Conservation (phyloP, 192 early-diverging fungal genomes). For the Haplosporangium gracile region DNA sequence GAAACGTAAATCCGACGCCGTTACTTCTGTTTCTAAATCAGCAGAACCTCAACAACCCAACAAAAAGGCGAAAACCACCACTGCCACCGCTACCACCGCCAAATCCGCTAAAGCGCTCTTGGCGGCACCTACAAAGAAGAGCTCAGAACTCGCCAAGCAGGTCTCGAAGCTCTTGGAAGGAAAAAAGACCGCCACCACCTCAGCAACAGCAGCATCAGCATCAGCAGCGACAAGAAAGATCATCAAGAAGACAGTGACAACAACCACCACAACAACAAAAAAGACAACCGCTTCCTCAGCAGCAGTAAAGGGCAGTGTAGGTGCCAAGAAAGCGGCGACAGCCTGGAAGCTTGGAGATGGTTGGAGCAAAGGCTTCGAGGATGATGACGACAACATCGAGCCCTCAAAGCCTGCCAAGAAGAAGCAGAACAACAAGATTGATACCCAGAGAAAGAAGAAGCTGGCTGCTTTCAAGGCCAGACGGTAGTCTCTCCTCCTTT, state of each 20-base stretch:
- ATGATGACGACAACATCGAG: not conserved
- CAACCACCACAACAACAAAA: conserved; percentile 8
- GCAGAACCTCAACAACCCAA: conserved; percentile 6
- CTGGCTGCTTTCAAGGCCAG: not conserved
- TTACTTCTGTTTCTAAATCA: not conserved
- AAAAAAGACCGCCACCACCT: not conserved
- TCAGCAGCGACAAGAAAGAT: not conserved
- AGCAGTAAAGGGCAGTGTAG: not conserved
- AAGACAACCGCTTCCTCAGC: conserved; percentile 2
- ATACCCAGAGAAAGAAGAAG: conserved; percentile 6
- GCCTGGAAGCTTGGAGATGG: conserved; percentile 28
- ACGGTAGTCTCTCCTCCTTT: not conserved
- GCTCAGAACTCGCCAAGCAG: conserved; percentile 9
- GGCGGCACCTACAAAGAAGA: not conserved
- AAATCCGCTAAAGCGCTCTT: not conserved
- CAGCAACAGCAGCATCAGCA: not conserved
- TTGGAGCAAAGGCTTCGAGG: conserved; percentile 29
- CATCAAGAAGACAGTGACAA: not conserved
- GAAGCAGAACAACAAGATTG: not conserved
- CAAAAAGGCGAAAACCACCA: conserved; percentile 16
- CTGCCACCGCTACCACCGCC: not conserved
- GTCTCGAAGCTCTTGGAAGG: conserved; percentile 22
- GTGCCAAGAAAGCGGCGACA: not conserved
- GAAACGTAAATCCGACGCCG: conserved; percentile 19
- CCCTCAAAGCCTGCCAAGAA: not conserved